Base-by-base conservation (phyloP, 306 rosid genomes). In the Bauhinia variegata region DNA sequence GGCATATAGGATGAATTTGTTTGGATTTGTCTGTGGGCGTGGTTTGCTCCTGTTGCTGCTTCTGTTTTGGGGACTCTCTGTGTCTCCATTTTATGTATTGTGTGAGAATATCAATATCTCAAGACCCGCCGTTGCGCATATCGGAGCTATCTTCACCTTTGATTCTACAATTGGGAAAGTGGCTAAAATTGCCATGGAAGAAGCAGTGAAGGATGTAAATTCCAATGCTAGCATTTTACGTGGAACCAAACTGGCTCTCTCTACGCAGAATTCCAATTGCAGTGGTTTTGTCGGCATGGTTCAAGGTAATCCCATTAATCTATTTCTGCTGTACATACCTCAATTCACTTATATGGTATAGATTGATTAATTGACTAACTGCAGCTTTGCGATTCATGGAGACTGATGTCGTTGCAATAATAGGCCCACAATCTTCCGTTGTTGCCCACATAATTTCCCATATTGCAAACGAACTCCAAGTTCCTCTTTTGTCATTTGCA, bases 351-450 rank as follows among this genome's bases (percentile, higher is more conserved):
- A 23, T 23, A 23, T 23, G 28, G 2, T 23, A 23, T 23, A 17
- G 16, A 3, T 43, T 56, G 33, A 52, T 36, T 48, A 60, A 18
- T 12, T 4, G 64, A 46, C 52, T 55, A 11, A 48, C 72, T 83
- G 68, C 90, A 95, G 99, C 96, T 71, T 54, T 90, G 86, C 80
- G 87, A 68, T 82, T 90, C 68, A 90, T 95, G 97, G 96, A 88
- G 91, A 88, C 82, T 46, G 88, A 86, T 72, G 83, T 69, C 3
- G 44, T 88, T 5, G 97, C 96, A 66, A 82, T 90, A 63, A 73
- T 95, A 51, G 97, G 99, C 7, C 99, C 99, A 2, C 99, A 95
- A 74, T 90, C 99, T 59, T 95, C 99, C 56, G 96, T 85, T 5
- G 92, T 86, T 76, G 93, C 97, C 3, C 99, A 90, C 79, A 80